A percentile compares a stretch with the other conserved stretches of the same genome.
These are phyloP conservation scores for Russula sp. DNA, from an alignment of 768 basidiomycete genomes.

Conservation along the genomic window DNA sequence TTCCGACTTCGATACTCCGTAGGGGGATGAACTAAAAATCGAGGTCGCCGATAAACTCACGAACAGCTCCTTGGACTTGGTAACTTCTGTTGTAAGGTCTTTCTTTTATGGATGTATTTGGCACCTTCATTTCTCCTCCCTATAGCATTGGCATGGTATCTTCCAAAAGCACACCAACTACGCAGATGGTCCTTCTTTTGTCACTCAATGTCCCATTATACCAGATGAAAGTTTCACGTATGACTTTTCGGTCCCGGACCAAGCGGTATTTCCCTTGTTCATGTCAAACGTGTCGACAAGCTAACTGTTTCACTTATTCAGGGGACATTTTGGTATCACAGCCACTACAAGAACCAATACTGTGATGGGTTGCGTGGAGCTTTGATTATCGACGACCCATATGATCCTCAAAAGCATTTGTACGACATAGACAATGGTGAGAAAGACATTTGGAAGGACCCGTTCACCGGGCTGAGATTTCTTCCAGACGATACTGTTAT, in stretches of 20 bases:
- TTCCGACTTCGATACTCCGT: conserved; percentile 32
- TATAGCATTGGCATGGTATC: conserved; percentile 56
- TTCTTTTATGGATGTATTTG: background rate
- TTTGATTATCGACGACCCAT: conserved; percentile 34
- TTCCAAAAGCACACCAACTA: conserved; percentile 43
- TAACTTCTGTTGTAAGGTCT: conserved; percentile 46
- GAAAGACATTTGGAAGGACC: background rate
- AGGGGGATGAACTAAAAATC: conserved; percentile 41
- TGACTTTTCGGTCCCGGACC: conserved; percentile 37
- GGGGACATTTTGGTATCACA: conserved; percentile 40
- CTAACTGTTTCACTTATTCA: background rate
- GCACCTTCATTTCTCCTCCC: background rate
- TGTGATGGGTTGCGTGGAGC: conserved; percentile 38
- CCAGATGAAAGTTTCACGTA: conserved; percentile 44
- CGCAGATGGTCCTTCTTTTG: conserved; percentile 44
- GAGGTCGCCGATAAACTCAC: conserved; percentile 46
- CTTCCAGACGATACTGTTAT: conserved; percentile 30
- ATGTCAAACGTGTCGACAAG: conserved; percentile 26
- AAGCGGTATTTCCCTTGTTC: conserved; percentile 38
- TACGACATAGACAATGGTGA: conserved; percentile 36
- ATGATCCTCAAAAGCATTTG: conserved; percentile 32
- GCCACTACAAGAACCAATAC: conserved; percentile 41
- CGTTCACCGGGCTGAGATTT: background rate
- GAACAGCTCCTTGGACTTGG: conserved; percentile 46
- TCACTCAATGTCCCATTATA: conserved; percentile 48